Evolutionary conservation across 148 eudicot genomes (phyloP), one percentile per base, ranked within the genome.

Genomic region (Silene uniflora): DNA sequence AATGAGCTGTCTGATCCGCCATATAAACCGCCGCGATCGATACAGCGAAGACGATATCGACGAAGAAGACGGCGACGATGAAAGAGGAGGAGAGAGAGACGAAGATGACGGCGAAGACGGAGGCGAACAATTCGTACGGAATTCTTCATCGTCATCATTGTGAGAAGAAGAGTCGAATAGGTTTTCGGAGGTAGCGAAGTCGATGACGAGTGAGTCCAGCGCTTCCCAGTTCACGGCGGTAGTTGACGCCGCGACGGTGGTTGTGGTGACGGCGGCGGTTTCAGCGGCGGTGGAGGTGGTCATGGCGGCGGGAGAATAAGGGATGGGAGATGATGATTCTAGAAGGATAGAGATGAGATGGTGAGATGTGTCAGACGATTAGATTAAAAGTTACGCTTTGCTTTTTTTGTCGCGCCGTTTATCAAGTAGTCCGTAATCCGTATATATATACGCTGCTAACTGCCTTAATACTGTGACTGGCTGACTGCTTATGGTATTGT

Each of bases 201-300:
- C 96, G 78, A 90, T 75, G 3, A 91, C 86, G 22, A 94, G 87
- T 7, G 93, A 76, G 76, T 94, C 98, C 4, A 94, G 83, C 17
- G 91, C 87, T 76, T 94, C 97, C 98, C 97, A 91, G 81, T 94
- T 94, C 44, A 94, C 93, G 2, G 90, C 81, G 49, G 78, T 71
- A 17, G 89, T 74, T 32, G 87, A 87, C 88, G 87, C 79, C 62
- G 68, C 70, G 66, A 32, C 1, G 39, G 16, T 12, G 69, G 56
- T 27, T 39, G 44, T 39, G 2, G 61, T 62, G 72, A 19, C 7
- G 58, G 39, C 22, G 62, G 59, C 24, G 39, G 62, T 13, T 27
- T 1, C 2, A 2, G 29, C 29, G 29, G 29, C 2, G 2, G 29
- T 2, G 29, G 29, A 1, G 29, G 29, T 2, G 29, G 55, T 16